Evolutionary conservation across 768 basidiomycete genomes (phyloP), one percentile per base, ranked within the genome.

Genomic region (Cystofilobasidium capitatum): DNA sequence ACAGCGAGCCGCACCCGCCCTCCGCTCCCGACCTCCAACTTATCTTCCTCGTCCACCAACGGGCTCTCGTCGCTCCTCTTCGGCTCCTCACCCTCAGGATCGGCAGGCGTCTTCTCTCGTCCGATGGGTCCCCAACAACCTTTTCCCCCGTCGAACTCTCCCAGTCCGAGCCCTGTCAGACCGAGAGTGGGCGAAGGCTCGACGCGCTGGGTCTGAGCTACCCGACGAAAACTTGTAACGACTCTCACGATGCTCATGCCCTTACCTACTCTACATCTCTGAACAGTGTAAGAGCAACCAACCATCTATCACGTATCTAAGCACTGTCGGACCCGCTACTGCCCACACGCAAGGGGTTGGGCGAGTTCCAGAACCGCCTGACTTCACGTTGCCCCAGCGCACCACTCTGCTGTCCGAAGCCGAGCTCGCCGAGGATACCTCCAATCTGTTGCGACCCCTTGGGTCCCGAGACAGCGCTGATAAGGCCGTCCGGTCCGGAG

Each of bases 401-500:
- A 4, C 61, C 66, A 7, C 57, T 33, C 59, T 68, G 59, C 9
- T 33, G 39, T 36, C 40, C 51, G 22, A 68, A n/a, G 5, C 66
- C 66, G 31, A 68, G 16, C 66, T 68, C 42, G 31, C 54, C 61
- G 12, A 68, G 40, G 54, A 68, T 12, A 6, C 66, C 66, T 1
- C 66, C 66, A 10, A 68, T 47, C 42, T 45, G 24, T 14, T 17
- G 13, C 51, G 60, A 35, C 9, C 61, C 61, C 33, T 45, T 64
- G 35, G n/a, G 51, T 20, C 68, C 68, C 3, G 58, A 12, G 39
- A 69, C 57, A 9, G 68, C 31, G 14, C 42, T 42, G 39, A 69
- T 69, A 55, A 69, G 59, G n/a, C 68, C 68, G 58, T 69, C 68
- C 29, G 68, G 68, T 33, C 68, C 68, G 24, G 62, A 64, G 45